Percentiles rank a stretch among this genome's conserved stretches.
phyloP scores from a whole-genome alignment of 192 early-diverging fungal genomes.

The Backusella liffmaniae region DNA sequence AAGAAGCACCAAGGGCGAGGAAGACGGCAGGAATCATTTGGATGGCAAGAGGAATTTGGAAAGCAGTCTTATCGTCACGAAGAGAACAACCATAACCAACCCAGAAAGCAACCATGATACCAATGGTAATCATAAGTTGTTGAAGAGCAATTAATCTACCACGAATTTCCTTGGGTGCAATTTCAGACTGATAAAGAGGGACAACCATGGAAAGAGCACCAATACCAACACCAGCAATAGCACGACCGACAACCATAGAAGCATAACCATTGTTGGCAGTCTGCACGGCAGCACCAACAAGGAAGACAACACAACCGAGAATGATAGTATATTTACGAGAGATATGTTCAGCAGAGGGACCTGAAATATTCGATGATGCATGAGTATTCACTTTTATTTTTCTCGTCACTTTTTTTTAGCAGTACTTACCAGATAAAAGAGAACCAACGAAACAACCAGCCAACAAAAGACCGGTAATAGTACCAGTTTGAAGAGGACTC shows the following conservation, averaged over 20 bases:
- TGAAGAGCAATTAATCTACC: slow-evolving; percentile 83
- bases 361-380: not conserved
- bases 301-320: slow-evolving; percentile 60
- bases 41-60: slow-evolving; percentile 78
- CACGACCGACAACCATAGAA: slow-evolving; percentile 71
- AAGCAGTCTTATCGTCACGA: slow-evolving; percentile 44
- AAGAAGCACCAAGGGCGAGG: slow-evolving; percentile 59
- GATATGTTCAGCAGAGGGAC: slow-evolving; percentile 22
- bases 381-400: not conserved
- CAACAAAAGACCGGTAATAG: slow-evolving; percentile 59
- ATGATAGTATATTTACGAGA: slow-evolving; percentile 71
- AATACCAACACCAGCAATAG: slow-evolving; percentile 65
- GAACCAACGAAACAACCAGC: slow-evolving; percentile 75
- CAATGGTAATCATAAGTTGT: slow-evolving; percentile 92
- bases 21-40: slow-evolving; percentile 80
- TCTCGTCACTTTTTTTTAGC: not conserved
- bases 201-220: slow-evolving; percentile 28
- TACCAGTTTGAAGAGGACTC: slow-evolving; percentile 9
- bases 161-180: slow-evolving; percentile 79
- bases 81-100: slow-evolving; percentile 27
- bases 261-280: slow-evolving; percentile 49
- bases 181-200: slow-evolving; percentile 53
- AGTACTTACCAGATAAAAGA: slow-evolving; percentile 47
- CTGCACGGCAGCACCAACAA: slow-evolving; percentile 74
- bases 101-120: slow-evolving; percentile 63